Conservation (phyloP, 2,329 filamentous ascomycete genomes). For the Alternaria sp. region DNA sequence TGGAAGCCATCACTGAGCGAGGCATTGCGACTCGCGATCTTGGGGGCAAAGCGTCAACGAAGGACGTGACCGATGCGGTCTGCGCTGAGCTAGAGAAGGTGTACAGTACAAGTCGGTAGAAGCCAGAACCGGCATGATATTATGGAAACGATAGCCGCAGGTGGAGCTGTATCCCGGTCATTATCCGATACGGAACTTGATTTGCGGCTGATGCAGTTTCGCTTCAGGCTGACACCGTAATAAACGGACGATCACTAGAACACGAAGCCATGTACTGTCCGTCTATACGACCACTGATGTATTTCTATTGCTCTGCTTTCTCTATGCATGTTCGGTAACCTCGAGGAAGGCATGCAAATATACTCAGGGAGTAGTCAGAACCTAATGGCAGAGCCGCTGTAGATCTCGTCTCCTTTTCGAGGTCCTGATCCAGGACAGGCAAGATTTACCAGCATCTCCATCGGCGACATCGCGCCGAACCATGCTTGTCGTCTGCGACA, state of each 20-base stretch:
- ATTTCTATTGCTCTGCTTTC: too few relatives aligned
- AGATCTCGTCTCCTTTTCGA: background rate
- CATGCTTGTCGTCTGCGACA: background rate
- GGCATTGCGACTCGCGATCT: constrained; percentile 64
- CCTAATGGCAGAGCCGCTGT: background rate
- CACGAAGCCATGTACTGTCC: background rate
- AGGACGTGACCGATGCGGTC: constrained; percentile 55
- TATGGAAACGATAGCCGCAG: background rate
- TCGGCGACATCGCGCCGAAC: constrained; percentile 10
- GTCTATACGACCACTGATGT: background rate
- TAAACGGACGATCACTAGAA: background rate
- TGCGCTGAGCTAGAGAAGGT: constrained; percentile 48
- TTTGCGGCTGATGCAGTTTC: background rate
- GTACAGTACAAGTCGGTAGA: constrained; percentile 3
- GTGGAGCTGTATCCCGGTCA: background rate
- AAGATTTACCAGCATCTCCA: background rate
- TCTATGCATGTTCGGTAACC: background rate
- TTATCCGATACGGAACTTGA: background rate
- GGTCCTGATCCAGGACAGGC: background rate
- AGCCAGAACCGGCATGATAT: background rate
- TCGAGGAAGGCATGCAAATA: background rate
- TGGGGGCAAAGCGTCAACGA: constrained; percentile 56
- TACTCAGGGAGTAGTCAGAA: background rate
- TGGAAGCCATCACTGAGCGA: constrained; percentile 62
- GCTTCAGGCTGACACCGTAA: background rate